Conservation (phyloP, 306 rosid species). For the Trichosanthes truncata region DNA sequence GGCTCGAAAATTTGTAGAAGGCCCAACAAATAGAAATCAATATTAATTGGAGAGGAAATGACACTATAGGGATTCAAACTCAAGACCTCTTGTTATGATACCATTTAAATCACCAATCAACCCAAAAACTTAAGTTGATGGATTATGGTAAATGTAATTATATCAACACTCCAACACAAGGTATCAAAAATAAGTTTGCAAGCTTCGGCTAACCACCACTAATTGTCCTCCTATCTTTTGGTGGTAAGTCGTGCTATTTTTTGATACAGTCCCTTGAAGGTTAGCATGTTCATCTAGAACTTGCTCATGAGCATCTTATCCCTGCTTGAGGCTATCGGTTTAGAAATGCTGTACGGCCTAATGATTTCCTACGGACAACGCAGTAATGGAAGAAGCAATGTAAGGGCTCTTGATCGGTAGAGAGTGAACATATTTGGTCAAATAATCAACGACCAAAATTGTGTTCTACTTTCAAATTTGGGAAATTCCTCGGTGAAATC, state of each 20-base stretch:
- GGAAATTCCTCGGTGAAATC: neutral
- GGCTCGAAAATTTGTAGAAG: no score
- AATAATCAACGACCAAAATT: neutral
- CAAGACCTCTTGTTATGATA: no score
- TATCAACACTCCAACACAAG: no score
- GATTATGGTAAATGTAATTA: no score
- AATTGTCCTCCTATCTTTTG: neutral
- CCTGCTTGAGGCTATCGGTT: neutral
- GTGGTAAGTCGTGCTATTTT: neutral
- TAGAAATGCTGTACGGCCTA: neutral
- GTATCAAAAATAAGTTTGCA: neutral
- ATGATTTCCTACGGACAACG: neutral
- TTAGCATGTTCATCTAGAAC: neutral
- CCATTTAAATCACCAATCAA: no score
- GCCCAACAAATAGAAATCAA: no score
- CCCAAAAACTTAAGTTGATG: no score
- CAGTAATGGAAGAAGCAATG: neutral
- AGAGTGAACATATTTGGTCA: neutral
- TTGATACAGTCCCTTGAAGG: neutral
- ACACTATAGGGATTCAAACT: no score
- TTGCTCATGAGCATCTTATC: neutral
- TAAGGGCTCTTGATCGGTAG: neutral
- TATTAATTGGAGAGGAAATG: no score
- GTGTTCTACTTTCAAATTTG: neutral
- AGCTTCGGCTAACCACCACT: neutral